A percentile compares a stretch with the other conserved stretches of the same genome.
phyloP scores from a whole-genome alignment of 108 stramenopile genomes.

The Conticribra weissflogii region DNA sequence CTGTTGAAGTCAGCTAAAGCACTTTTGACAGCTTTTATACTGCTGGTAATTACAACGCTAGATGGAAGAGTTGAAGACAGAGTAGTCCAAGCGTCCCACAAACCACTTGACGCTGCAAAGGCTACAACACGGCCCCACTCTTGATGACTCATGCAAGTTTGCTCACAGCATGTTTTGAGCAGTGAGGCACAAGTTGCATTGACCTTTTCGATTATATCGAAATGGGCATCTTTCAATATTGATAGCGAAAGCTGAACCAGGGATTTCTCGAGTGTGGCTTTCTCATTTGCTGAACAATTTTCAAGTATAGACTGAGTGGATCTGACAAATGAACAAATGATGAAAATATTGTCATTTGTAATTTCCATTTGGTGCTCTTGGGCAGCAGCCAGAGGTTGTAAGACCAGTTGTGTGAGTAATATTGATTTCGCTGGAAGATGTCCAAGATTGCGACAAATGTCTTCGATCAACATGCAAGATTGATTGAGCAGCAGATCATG shows the following conservation, averaged over 20 bases:
- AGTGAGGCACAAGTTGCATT: slow-evolving; percentile 40
- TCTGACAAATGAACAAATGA: slow-evolving; percentile 36
- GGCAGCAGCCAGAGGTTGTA: slow-evolving; percentile 53
- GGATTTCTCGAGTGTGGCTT: slow-evolving; percentile 41
- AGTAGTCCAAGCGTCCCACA: slow-evolving; percentile 76
- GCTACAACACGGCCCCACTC: slow-evolving; percentile 50
- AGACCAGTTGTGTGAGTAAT: slow-evolving; percentile 39
- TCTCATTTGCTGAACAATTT: slow-evolving; percentile 13
- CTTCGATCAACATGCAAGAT: slow-evolving; percentile 43
- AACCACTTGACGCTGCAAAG: slow-evolving; percentile 39
- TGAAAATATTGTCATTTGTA: slow-evolving; percentile 2
- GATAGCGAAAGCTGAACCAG: slow-evolving; percentile 50
- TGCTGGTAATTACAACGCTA: slow-evolving; percentile 41
- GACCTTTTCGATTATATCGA: slow-evolving; percentile 16
- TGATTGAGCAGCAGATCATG: slow-evolving; percentile 22
- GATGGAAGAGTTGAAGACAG: slow-evolving; percentile 32
- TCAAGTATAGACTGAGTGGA: slow-evolving; percentile 31
- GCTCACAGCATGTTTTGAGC: slow-evolving; percentile 48
- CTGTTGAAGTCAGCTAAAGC: slow-evolving; percentile 53
- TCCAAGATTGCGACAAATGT: slow-evolving; percentile 16
- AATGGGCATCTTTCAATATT: slow-evolving; percentile 24
- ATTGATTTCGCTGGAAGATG: slow-evolving; percentile 16
- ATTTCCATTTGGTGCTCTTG: slow-evolving; percentile 32
- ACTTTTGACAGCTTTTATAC: slow-evolving; percentile 51
- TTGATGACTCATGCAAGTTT: slow-evolving; percentile 38